Evolutionary conservation across 164 flowering plant genomes (phyloP), one percentile per base, ranked within the genome.

Genomic region (Berberis vulgaris): DNA sequence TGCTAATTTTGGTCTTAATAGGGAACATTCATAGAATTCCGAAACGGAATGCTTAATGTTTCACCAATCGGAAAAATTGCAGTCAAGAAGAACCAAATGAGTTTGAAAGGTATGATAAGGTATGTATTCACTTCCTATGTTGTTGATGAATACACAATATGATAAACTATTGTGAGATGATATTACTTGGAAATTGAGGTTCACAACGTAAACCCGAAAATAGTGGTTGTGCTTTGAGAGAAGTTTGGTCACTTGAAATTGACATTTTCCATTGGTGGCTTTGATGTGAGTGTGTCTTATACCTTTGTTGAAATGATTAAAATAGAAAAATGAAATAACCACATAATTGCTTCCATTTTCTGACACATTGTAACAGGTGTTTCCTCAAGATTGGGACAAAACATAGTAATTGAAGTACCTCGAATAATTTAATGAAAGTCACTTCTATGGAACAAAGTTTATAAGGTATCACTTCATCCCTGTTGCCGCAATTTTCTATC

Each of bases 351-450:
- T 3, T 55, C 61, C 26, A 6, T 66, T 64, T 53, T 8, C 44
- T 2, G 5, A 8, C 45, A 66, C 56, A 57, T 63, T 72, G 62
- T 59, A 10, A 70, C 82, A 94, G 97, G 99, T 91, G 41, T 91
- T 94, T 70, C 97, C 97, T 63, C 78, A 75, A 74, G 96, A 97
- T 65, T 95, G 99, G 99, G 99, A 94, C 81, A 91, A 95, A 78
- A 91, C 97, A 49, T 95, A 86, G 71, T 89, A 97, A 76, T 81
- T 94, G 82, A 79, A 77, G 62, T 95, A 84, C 79, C 89, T 95
- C 53, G 83, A 88, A 3, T 88, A 84, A 2, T 95, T 86, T 73
- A 61, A 75, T 2, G 99, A 95, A 74, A 89, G 91, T 62, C 97
- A 95, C 84, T 95, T 94, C 76, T 91, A 89, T 72, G 99, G 57